Base-by-base conservation (phyloP, 179 eudicot genomes). In the Patellifolia procumbens region DNA sequence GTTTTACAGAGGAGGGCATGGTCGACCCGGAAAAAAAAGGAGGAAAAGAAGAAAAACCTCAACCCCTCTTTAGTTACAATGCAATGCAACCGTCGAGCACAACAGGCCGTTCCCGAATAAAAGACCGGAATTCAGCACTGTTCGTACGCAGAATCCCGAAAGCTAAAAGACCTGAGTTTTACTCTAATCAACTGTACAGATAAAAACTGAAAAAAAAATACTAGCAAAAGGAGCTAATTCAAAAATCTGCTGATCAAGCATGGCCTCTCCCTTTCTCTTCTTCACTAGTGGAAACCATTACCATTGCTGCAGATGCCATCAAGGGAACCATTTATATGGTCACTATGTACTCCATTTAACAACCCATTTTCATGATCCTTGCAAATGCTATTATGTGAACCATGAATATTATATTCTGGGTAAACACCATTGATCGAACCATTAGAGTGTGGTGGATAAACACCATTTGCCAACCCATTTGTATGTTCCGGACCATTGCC, bases 31-130 rank as follows among this genome's bases (percentile, higher is more conserved):
- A 26, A 63, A 78, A 70, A n/a, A 71, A 70, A 42, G 28, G n/a
- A 10, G 39, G 59, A 26, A 51, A 55, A 31, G 62, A 51, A 68
- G 29, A 60, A 51, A 20, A 49, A 67, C 72, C 68, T 60, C 70
- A 48, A 48, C 83, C 71, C 42, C 62, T 48, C 34, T 37, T 60
- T 5, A 73, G 84, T 77, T 72, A 46, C 56, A 62, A 15, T 11
- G 42, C 78, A 61, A 74, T 32, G 65, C 78, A 61, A 74, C 73
- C 49, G 32, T 79, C 71, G n/a, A 70, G 74, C 76, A 80, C 87
- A 75, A 76, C 88, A 83, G 85, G 91, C 89, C 74, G 90, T 56
- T 83, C 92, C 91, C 78, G 68, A 78, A 73, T 72, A 87, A 88
- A 89, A 87, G 76, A 74, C 83, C 85, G 87, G 88, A 70, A 81